These are phyloP conservation scores for Ormosia emarginata DNA, from an alignment of 306 rosid species.

Conservation along the genomic window DNA sequence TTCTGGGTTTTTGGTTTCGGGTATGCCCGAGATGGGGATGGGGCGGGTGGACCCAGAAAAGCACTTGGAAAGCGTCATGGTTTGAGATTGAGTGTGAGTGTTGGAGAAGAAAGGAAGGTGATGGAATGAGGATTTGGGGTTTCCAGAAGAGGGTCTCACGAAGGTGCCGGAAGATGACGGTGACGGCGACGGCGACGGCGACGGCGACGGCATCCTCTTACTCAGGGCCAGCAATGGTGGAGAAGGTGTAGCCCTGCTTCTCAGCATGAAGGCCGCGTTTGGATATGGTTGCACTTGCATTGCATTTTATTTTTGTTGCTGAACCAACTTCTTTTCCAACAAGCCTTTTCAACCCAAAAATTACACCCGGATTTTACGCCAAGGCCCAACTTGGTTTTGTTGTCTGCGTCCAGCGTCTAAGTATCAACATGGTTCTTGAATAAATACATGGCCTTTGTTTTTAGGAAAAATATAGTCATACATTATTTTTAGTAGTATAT, in stretches of 20 bases:
- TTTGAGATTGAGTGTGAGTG: constrained; percentile 22
- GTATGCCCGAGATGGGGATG: constrained; percentile 19
- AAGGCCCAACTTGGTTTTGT: background rate
- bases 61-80: constrained; percentile 55
- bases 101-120: constrained; percentile 13
- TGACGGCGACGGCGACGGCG: constrained; percentile 22
- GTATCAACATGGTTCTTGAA: too few species aligned
- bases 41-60: constrained; percentile 24
- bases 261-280: constrained; percentile 42
- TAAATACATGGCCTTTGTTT: too few species aligned
- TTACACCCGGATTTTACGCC: background rate
- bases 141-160: background rate
- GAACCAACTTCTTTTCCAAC: background rate
- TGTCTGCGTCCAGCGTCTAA: too few species aligned
- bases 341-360: background rate
- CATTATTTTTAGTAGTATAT: too few species aligned
- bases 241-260: constrained; percentile 27
- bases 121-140: constrained; percentile 9
- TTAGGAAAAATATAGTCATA: too few species aligned
- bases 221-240: constrained; percentile 30
- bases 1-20: constrained; percentile 1
- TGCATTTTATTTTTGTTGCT: background rate
- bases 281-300: constrained; percentile 13
- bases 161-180: background rate
- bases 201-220: constrained; percentile 38